Evolutionary conservation across 257 asterid species (phyloP).

Genomic region (Gentiana macrophylla): DNA sequence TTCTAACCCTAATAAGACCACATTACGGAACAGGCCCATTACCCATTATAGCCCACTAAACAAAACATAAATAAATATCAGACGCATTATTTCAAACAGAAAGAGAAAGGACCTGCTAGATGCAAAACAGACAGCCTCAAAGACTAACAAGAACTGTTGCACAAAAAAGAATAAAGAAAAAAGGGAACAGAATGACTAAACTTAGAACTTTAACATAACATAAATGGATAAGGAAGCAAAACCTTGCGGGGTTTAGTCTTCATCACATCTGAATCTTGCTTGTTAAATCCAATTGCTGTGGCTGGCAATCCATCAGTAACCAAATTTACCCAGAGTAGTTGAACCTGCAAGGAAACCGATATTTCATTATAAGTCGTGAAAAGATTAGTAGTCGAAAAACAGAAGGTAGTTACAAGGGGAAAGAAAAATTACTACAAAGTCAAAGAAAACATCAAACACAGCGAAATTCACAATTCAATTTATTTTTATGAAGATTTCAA

Average conservation of each 20-base stretch:
- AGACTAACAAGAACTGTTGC: neutral
- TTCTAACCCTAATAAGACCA: no score
- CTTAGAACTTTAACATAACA: neutral
- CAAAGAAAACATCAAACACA: no score
- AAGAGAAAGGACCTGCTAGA: neutral
- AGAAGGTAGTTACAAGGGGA: neutral
- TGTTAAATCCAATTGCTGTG: constrained; percentile 97
- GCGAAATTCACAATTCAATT: no score
- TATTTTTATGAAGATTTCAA: no score
- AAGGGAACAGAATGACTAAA: neutral
- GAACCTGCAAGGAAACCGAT: constrained; percentile 53
- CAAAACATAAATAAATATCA: no score
- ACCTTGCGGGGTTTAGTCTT: constrained; percentile 99
- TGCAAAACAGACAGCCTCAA: neutral
- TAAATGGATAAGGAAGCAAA: neutral
- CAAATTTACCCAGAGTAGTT: constrained; percentile 98
- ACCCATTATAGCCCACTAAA: no score
- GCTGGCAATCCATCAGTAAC: constrained; percentile 99
- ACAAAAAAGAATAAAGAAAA: neutral
- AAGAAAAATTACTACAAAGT: no score
- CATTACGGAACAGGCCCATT: no score
- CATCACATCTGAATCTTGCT: constrained; percentile 98
- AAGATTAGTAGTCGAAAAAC: constrained; percentile 4
- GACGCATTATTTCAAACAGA: no score
- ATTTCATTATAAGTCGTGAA: no score